Evolutionary conservation across 805 yeast species (phyloP).

Genomic region (Pichia pseudocactophila): DNA sequence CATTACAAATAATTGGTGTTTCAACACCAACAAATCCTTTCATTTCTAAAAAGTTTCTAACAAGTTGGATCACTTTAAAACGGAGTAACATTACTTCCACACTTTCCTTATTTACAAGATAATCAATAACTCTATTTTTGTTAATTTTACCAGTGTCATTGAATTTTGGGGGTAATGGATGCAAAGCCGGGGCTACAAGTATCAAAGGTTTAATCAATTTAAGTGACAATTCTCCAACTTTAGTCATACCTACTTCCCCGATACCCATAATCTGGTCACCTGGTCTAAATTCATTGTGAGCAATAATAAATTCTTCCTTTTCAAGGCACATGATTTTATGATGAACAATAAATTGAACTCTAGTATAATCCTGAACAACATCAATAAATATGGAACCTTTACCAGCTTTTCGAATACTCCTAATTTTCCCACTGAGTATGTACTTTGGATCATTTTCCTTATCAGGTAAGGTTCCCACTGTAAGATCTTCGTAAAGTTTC

Average conservation of each 20-base stretch:
- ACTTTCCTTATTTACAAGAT: constrained; percentile 49
- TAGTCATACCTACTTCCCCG: constrained; percentile 71
- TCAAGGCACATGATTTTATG: constrained; percentile 37
- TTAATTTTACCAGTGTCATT: constrained; percentile 48
- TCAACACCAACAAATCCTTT: constrained; percentile 70
- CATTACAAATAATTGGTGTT: constrained; percentile 71
- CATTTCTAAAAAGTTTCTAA: constrained; percentile 48
- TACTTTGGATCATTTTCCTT: constrained; percentile 17
- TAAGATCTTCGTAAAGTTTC: constrained; percentile 20
- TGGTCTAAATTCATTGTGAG: constrained; percentile 39
- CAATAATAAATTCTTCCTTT: constrained; percentile 33
- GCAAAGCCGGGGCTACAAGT: constrained; percentile 60
- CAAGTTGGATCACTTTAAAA: constrained; percentile 41
- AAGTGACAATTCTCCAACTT: constrained; percentile 70
- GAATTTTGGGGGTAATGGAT: constrained; percentile 59
- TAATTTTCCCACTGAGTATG: constrained; percentile 47
- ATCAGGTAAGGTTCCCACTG: constrained; percentile 16
- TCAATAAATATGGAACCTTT: constrained; percentile 65
- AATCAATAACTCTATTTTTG: constrained; percentile 64
- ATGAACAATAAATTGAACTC: constrained; percentile 56
- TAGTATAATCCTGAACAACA: constrained; percentile 46
- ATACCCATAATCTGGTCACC: constrained; percentile 65
- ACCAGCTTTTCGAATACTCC: constrained; percentile 53
- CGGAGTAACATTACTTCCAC: constrained; percentile 41
- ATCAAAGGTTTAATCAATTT: constrained; percentile 41